Evolutionary conservation across 2,329 filamentous ascomycete species (phyloP).

Genomic region (Fusarium buxicola): DNA sequence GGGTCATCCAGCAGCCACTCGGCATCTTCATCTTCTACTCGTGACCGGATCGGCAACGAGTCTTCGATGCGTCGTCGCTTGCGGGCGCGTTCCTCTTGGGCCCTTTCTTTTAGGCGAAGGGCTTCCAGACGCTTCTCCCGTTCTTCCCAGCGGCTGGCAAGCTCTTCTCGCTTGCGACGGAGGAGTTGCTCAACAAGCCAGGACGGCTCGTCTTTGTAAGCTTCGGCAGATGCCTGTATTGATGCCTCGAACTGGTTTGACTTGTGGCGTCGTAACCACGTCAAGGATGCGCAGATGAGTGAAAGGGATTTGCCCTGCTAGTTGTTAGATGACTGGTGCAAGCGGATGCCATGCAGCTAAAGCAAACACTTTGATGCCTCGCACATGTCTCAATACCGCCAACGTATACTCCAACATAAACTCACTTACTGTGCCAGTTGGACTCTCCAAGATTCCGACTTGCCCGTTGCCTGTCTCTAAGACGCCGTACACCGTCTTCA

Average conservation of each 20-base stretch:
- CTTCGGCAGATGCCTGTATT: constrained; percentile 57
- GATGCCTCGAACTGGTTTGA: constrained; percentile 66
- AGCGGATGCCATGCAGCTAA: background rate
- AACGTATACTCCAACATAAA: background rate
- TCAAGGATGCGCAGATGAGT: constrained; percentile 87
- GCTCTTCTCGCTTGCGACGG: constrained; percentile 73
- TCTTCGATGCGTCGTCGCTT: constrained; percentile 61
- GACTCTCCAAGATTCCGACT: constrained; percentile 90
- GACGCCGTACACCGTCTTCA: constrained; percentile 83
- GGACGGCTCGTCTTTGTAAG: constrained; percentile 76
- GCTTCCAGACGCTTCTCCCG: constrained; percentile 77
- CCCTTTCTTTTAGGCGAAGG: constrained; percentile 72
- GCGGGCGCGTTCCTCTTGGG: constrained; percentile 62
- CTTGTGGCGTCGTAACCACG: constrained; percentile 90
- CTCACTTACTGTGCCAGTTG: constrained; percentile 77
- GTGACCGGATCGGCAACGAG: constrained; percentile 27
- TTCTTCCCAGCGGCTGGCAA: constrained; percentile 75
- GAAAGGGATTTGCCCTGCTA: constrained; percentile 88
- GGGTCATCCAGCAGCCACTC: constrained; percentile 80
- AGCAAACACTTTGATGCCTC: background rate
- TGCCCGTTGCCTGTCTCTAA: constrained; percentile 78
- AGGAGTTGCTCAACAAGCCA: constrained; percentile 87
- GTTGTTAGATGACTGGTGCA: constrained; percentile 11
- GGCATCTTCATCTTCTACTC: constrained; percentile 66
- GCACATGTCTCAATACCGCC: no score